Percentiles rank a stretch among this genome's conserved stretches.
Conservation (phyloP, 805 yeast species). For the Teunomyces gatunensis region DNA sequence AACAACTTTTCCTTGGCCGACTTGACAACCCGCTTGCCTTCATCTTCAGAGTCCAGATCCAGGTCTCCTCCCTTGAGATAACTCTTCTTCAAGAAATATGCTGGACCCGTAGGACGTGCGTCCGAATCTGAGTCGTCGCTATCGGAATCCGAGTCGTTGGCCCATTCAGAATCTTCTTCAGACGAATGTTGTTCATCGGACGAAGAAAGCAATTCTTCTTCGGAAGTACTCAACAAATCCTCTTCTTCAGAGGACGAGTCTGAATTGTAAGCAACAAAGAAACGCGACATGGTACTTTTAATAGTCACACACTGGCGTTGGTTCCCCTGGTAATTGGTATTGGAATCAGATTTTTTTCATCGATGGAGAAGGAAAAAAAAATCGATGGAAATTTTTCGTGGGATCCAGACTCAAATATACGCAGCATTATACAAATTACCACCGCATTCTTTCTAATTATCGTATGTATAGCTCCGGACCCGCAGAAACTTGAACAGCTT, state of each 20-base stretch:
- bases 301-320: neutral
- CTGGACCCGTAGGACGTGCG: constrained; percentile 46
- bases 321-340: neutral
- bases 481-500: constrained; percentile 75
- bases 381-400: constrained; percentile 7
- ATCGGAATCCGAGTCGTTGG: constrained; percentile 34
- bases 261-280: constrained; percentile 68
- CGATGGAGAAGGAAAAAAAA: constrained; percentile 16
- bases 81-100: constrained; percentile 53
- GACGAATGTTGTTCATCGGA: constrained; percentile 42
- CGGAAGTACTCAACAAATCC: constrained; percentile 51
- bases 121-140: constrained; percentile 31
- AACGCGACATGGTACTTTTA: constrained; percentile 73
- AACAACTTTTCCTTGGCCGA: constrained; percentile 89
- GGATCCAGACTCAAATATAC: constrained; percentile 9
- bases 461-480: constrained; percentile 42
- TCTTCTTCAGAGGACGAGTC: constrained; percentile 54
- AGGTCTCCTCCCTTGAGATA: constrained; percentile 43
- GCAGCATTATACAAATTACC: constrained; percentile 6
- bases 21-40: constrained; percentile 81
- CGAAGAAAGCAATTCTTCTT: constrained; percentile 57
- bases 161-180: constrained; percentile 52
- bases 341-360: constrained; percentile 26
- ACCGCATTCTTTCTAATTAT: constrained; percentile 6
- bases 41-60: constrained; percentile 56